These are phyloP conservation scores for Alectoria sarmentosa DNA, from an alignment of 495 filamentous ascomycete species.

Conservation along the genomic window DNA sequence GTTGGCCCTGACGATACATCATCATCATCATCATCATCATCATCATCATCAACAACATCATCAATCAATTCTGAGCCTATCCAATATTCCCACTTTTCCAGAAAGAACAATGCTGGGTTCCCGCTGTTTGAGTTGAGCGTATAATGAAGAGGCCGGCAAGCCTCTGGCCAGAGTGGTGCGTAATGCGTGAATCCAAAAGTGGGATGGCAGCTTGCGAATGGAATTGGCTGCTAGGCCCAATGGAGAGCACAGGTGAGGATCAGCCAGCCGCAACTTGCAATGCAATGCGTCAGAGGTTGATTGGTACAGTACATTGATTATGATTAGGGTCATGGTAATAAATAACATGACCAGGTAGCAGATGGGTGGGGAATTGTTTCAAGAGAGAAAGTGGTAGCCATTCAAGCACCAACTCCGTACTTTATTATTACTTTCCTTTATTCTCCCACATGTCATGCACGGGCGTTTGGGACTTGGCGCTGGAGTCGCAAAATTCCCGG, in stretches of 20 bases:
- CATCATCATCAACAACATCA: too few species aligned
- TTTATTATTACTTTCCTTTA: neutral
- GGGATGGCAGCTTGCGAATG: neutral
- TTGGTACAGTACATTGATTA: neutral
- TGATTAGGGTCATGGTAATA: neutral
- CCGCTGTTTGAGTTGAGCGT: neutral
- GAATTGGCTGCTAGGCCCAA: neutral
- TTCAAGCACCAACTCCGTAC: too few species aligned
- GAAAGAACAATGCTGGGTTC: neutral
- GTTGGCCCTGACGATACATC: too few species aligned
- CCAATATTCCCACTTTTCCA: neutral
- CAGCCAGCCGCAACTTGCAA: constrained; percentile 2
- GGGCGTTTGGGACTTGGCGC: constrained; percentile 7
- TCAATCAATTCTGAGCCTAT: neutral
- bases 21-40: too few species aligned
- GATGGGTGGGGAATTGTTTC: too few species aligned
- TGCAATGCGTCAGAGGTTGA: neutral
- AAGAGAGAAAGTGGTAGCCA: too few species aligned
- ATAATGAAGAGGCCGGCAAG: neutral
- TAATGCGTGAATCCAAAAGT: neutral
- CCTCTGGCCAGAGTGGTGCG: neutral
- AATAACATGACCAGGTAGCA: too few species aligned
- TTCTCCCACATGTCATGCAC: constrained; percentile 3
- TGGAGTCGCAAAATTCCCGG: neutral
- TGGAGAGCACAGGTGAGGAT: neutral